Evolutionary conservation across 2,329 filamentous ascomycete genomes (phyloP).

Genomic region (Ceratocystiopsis sp.): DNA sequence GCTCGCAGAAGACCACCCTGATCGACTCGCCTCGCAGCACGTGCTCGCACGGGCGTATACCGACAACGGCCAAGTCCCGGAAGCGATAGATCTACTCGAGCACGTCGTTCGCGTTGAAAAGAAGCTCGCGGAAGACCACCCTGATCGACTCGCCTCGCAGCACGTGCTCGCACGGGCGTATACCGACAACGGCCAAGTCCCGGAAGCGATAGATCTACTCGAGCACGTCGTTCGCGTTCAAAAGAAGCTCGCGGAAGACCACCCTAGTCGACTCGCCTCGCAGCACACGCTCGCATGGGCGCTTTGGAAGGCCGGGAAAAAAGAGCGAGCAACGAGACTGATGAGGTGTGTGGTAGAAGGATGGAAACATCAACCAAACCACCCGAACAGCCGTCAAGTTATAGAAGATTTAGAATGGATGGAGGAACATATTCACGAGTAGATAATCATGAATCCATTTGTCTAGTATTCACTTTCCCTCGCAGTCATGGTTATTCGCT

Average conservation of each 20-base stretch:
- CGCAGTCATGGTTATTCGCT: too few relatives aligned
- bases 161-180: slow-evolving; percentile 6
- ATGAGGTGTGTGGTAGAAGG: too few relatives aligned
- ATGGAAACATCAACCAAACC: too few relatives aligned
- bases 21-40: slow-evolving; percentile 1
- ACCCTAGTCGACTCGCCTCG: neutral
- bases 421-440: too few relatives aligned
- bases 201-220: slow-evolving; percentile 3
- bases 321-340: too few relatives aligned
- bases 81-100: slow-evolving; percentile 7
- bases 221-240: neutral
- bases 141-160: slow-evolving; percentile 1
- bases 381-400: too few relatives aligned
- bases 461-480: too few relatives aligned
- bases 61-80: slow-evolving; percentile 9
- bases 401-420: too few relatives aligned
- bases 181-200: slow-evolving; percentile 9
- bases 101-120: slow-evolving; percentile 1
- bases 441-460: too few relatives aligned
- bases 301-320: neutral
- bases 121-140: slow-evolving; percentile 3
- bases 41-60: slow-evolving; percentile 6
- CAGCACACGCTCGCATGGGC: neutral
- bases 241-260: neutral
- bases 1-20: slow-evolving; percentile 2